Conservation (phyloP, 2,329 filamentous ascomycete genomes). For the Pseudofabraea citricarpa region DNA sequence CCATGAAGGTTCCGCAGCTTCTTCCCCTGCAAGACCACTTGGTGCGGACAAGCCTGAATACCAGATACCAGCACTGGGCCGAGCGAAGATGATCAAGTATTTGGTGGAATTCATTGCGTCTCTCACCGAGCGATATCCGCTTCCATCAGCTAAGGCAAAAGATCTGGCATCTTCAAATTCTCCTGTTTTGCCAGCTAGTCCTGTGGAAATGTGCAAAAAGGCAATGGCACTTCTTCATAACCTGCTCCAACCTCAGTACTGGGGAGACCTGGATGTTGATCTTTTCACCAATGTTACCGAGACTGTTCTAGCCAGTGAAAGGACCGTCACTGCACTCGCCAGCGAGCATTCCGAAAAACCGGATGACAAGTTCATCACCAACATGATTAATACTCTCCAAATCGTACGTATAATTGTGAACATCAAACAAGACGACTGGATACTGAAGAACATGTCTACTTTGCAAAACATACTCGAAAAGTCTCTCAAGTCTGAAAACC, state of each 20-base stretch:
- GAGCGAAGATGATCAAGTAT: conserved; percentile 86
- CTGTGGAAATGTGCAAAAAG: conserved; percentile 79
- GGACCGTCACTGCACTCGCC: conserved; percentile 56
- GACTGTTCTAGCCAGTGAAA: conserved; percentile 77
- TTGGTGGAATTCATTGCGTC: conserved; percentile 92
- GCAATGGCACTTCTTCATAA: conserved; percentile 78
- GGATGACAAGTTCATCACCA: conserved; percentile 80
- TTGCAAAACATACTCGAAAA: conserved; percentile 90
- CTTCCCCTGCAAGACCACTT: conserved; percentile 49
- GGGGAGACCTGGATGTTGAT: conserved; percentile 89
- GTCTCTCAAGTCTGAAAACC: conserved; percentile 78
- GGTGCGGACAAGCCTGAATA: conserved; percentile 58
- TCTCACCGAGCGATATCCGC: conserved; percentile 77
- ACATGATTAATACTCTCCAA: conserved; percentile 90
- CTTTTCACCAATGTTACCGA: conserved; percentile 89
- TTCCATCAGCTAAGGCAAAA: conserved; percentile 64
- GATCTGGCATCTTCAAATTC: conserved; percentile 42
- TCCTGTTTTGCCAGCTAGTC: conserved; percentile 45
- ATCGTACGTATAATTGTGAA: conserved; percentile 87
- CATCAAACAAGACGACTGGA: conserved; percentile 86
- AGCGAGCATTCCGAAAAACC: conserved; percentile 61
- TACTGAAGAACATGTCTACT: conserved; percentile 68
- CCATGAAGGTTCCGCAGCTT: conserved; percentile 43
- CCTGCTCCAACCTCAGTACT: conserved; percentile 79
- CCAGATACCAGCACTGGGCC: conserved; percentile 59